Evolutionary conservation across 805 yeast genomes (phyloP).

Genomic region (Myxozyma monticola): DNA sequence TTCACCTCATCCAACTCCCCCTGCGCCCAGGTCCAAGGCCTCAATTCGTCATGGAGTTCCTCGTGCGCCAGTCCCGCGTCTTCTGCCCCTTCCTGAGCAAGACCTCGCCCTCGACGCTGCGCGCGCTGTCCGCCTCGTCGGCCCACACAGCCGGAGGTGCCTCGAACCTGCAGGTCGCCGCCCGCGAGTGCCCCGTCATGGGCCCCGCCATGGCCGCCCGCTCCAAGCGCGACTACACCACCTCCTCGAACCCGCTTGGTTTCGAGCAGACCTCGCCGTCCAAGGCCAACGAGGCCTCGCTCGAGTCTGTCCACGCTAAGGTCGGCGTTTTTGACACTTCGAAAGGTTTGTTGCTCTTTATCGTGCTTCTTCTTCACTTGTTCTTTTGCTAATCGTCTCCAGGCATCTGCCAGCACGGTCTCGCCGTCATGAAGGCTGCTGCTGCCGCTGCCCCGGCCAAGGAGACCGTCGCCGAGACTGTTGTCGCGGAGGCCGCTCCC

Average conservation of each 20-base stretch:
- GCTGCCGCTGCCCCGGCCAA: conserved; percentile 18
- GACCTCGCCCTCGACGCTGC: conserved; percentile 59
- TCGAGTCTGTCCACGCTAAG: conserved; percentile 33
- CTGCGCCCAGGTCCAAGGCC: too few relatives aligned
- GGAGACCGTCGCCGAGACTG: conserved; percentile 5
- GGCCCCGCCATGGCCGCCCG: conserved; percentile 62
- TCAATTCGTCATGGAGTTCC: conserved; percentile 71
- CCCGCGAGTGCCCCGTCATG: conserved; percentile 86
- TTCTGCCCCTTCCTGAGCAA: conserved; percentile 80
- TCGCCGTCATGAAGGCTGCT: conserved; percentile 31
- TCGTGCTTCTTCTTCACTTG: not conserved
- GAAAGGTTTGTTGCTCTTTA: conserved; percentile 27
- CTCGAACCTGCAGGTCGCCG: conserved; percentile 47
- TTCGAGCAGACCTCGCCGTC: conserved; percentile 25
- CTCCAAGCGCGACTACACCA: conserved; percentile 28
- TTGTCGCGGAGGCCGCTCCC: conserved; percentile 5
- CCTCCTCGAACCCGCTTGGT: conserved; percentile 24
- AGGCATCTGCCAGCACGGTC: conserved; percentile 31
- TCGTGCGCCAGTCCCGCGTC: conserved; percentile 71
- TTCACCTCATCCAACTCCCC: not conserved
- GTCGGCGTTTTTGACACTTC: conserved; percentile 35
- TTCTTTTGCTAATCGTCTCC: not conserved
- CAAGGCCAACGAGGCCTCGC: conserved; percentile 30
- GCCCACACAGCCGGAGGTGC: conserved; percentile 2
- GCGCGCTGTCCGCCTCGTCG: conserved; percentile 49